A percentile compares a stretch with the other conserved stretches of the same genome.
phyloP scores from a whole-genome alignment of 2,329 filamentous ascomycete species.

The Fusarium caatingaense region DNA sequence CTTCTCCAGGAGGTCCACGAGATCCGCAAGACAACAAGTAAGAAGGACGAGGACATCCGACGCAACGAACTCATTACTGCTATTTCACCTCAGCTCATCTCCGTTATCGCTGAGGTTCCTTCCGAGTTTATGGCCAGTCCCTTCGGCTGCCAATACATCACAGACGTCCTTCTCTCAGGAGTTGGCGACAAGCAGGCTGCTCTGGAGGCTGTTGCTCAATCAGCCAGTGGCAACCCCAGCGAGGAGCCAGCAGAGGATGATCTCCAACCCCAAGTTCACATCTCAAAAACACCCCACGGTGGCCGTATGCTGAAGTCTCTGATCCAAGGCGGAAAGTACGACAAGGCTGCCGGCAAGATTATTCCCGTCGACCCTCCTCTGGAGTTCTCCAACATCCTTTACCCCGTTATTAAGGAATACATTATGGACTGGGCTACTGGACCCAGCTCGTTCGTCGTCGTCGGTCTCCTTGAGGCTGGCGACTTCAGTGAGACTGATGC shows the following conservation, averaged over 20 bases:
- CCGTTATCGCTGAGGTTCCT: conserved; percentile 76
- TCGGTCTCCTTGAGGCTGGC: conserved; percentile 81
- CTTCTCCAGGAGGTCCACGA: conserved; percentile 81
- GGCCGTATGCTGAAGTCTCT: conserved; percentile 92
- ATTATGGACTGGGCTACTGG: conserved; percentile 87
- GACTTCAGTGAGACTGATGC: conserved; percentile 75
- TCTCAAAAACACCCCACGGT: conserved; percentile 70
- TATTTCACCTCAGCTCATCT: conserved; percentile 79
- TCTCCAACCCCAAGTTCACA: conserved; percentile 60
- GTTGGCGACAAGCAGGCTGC: conserved; percentile 81
- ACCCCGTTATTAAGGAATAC: conserved; percentile 79
- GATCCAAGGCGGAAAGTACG: conserved; percentile 88
- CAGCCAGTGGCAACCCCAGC: conserved; percentile 67
- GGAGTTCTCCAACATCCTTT: conserved; percentile 84
- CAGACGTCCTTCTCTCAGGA: conserved; percentile 82
- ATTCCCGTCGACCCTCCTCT: conserved; percentile 80
- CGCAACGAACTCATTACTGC: conserved; percentile 80
- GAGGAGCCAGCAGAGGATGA: conserved; percentile 56
- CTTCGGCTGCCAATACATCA: conserved; percentile 88
- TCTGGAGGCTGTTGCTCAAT: conserved; percentile 74
- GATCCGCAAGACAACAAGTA: conserved; percentile 85
- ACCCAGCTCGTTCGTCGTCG: conserved; percentile 85
- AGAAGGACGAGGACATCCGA: conserved; percentile 85
- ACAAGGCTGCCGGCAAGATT: conserved; percentile 76
- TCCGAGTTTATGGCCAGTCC: conserved; percentile 76